Evolutionary conservation across 257 asterid genomes (phyloP).

Genomic region (Paraleonurus japonicus): DNA sequence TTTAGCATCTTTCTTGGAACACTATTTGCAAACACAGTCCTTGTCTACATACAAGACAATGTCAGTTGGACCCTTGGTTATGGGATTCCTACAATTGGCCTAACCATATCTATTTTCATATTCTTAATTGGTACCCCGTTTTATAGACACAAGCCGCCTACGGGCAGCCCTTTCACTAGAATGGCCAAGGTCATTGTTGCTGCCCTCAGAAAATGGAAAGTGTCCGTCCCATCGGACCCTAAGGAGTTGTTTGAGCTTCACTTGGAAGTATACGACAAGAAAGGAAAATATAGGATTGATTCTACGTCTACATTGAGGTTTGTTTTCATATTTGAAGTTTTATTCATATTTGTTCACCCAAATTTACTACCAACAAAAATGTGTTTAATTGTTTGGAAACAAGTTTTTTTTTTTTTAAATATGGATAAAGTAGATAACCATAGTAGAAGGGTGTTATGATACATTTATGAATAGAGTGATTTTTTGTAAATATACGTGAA

Average conservation of each 20-base stretch:
- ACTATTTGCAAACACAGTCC: slow-evolving; percentile 73
- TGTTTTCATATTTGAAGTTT: slow-evolving; percentile 11
- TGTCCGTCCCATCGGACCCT: slow-evolving; percentile 51
- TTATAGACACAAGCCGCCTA: slow-evolving; percentile 73
- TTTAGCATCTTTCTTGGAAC: slow-evolving; percentile 82
- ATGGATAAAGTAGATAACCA: too few species aligned
- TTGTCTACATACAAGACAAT: slow-evolving; percentile 84
- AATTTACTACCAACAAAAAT: too few species aligned
- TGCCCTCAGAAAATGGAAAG: slow-evolving; percentile 56
- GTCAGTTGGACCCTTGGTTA: slow-evolving; percentile 88
- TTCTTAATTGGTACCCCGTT: slow-evolving; percentile 70
- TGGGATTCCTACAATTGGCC: slow-evolving; percentile 77
- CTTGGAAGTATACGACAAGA: slow-evolving; percentile 41
- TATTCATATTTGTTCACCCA: too few species aligned
- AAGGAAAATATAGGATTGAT: slow-evolving; percentile 57
- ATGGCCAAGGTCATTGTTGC: slow-evolving; percentile 78
- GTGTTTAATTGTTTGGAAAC: too few species aligned
- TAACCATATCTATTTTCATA: slow-evolving; percentile 52
- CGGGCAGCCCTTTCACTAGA: slow-evolving; percentile 84
- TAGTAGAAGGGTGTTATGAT: too few species aligned
- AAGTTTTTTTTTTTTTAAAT: too few species aligned
- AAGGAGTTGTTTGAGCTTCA: slow-evolving; percentile 67
- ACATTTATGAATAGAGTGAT: too few species aligned
- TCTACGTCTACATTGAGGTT: slow-evolving; percentile 75
- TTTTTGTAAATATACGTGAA: too few species aligned